Evolutionary conservation across 164 flowering plant genomes (phyloP).

Genomic region (Aristolochia fimbriata): DNA sequence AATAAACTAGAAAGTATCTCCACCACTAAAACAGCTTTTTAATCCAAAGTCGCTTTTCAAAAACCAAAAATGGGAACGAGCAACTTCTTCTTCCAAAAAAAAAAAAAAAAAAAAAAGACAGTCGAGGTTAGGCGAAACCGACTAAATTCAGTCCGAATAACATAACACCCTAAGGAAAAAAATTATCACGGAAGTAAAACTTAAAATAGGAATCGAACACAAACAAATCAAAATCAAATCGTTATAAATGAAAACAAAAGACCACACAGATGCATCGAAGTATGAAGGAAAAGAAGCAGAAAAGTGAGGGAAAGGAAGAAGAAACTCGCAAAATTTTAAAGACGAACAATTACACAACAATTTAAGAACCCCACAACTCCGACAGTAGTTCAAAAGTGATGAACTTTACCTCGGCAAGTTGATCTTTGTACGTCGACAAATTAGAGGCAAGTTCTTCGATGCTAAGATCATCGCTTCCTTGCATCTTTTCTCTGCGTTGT

Average conservation of each 20-base stretch:
- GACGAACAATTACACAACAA: neutral
- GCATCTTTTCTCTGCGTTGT: constrained; percentile 10
- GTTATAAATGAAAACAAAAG: neutral
- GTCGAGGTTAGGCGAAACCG: neutral
- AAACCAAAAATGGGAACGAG: no score
- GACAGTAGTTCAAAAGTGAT: neutral
- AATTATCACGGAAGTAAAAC: neutral
- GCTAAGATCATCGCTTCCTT: constrained; percentile 68
- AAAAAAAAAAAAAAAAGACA: no score
- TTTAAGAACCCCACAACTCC: neutral
- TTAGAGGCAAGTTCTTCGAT: constrained; percentile 70
- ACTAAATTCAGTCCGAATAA: neutral
- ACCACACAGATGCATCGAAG: neutral
- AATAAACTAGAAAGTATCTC: no score
- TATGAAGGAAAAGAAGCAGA: neutral
- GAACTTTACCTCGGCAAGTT: constrained; percentile 59
- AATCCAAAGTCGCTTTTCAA: no score
- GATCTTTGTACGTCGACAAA: constrained; percentile 71
- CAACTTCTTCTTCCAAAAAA: no score
- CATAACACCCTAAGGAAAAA: neutral
- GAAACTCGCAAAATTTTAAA: neutral
- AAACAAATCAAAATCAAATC: neutral
- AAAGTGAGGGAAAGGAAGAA: neutral
- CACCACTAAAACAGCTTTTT: no score
- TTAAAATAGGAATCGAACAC: no score